phyloP scores from a whole-genome alignment of 176 grass and related monocot genomes.

The Raddia distichophylla region DNA sequence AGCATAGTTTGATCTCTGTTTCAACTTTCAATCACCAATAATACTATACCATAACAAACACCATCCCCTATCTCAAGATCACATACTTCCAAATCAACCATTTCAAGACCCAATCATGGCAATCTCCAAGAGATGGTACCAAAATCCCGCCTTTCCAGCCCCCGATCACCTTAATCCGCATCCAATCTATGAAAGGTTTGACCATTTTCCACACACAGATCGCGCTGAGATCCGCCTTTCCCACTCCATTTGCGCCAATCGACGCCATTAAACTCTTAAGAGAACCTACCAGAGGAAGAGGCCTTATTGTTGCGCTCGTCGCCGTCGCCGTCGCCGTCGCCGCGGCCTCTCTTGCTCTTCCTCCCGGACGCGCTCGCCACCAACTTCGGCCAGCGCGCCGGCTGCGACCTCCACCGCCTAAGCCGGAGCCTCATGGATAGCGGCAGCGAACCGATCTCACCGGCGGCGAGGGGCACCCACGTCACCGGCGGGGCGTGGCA shows the following conservation, averaged over 20 bases:
- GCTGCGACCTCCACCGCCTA: constrained; percentile 13
- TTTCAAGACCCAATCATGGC: not conserved
- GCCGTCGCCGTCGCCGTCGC: constrained; percentile 45
- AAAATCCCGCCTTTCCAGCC: constrained; percentile 1
- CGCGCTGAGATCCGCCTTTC: constrained; percentile 35
- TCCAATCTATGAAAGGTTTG: constrained; percentile 26
- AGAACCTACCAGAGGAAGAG: constrained; percentile 48
- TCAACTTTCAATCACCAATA: not conserved
- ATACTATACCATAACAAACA: not conserved
- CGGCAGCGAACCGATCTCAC: constrained; percentile 34
- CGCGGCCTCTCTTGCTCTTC: constrained; percentile 49
- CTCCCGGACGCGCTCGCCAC: constrained; percentile 61
- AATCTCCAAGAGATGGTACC: not conserved
- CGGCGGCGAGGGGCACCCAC: constrained; percentile 7
- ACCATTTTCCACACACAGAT: not conserved
- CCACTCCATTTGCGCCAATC: not conserved
- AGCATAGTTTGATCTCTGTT: not conserved
- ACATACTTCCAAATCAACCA: not conserved
- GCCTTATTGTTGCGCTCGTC: constrained; percentile 46
- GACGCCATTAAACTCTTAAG: not conserved
- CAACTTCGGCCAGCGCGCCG: constrained; percentile 42
- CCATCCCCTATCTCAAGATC: not conserved
- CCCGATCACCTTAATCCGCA: constrained; percentile 7
- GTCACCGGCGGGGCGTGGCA: constrained; percentile 13
- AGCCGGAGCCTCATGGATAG: not conserved